A percentile compares a stretch with the other conserved stretches of the same genome.
Evolutionary conservation across 2,329 filamentous ascomycete species (phyloP).

Genomic region (Aureobasidium mangrovei): DNA sequence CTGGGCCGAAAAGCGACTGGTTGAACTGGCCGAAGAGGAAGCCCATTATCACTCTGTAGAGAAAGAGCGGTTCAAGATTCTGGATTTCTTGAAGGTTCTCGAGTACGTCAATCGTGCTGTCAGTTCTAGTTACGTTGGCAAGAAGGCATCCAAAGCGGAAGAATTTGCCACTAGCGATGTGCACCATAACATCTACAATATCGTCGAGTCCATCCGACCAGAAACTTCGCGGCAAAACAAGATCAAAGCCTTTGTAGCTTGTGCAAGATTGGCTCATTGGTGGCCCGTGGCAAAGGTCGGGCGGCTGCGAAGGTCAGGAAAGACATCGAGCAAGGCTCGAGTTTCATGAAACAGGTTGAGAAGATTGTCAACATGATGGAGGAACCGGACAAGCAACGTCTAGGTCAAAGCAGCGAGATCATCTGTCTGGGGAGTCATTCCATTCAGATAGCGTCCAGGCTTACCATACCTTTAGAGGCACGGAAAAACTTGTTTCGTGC

Average conservation of each 20-base stretch:
- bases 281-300: neutral
- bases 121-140: neutral
- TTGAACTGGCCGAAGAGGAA: neutral
- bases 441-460: neutral
- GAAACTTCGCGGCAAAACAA: neutral
- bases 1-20: neutral
- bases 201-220: neutral
- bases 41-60: neutral
- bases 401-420: neutral
- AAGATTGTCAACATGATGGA: neutral
- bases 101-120: neutral
- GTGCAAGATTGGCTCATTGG: neutral
- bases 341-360: neutral
- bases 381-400: neutral
- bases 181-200: neutral
- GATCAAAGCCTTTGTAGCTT: neutral
- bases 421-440: neutral
- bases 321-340: neutral
- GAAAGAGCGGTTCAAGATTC: neutral
- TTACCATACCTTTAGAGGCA: neutral
- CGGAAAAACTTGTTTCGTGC: neutral
- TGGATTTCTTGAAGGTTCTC: neutral
- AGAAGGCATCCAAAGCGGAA: neutral
- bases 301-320: neutral
- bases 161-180: neutral